Evolutionary conservation across 345 rosid species (phyloP), one percentile per base, ranked within the genome.

Genomic region (Gossypium raimondii): DNA sequence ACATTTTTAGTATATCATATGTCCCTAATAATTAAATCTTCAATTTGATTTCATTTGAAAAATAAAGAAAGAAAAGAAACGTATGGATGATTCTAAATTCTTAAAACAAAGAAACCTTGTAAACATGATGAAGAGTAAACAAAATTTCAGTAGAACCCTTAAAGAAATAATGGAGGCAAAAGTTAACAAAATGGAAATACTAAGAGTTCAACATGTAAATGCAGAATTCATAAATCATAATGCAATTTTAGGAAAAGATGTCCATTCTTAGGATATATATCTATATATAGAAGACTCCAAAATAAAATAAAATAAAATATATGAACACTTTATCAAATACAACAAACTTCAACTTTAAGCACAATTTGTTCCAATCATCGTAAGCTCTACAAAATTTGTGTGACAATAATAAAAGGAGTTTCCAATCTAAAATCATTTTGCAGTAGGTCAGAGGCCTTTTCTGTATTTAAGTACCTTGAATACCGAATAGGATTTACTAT

Each of bases 201-300:
- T 13, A 57, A 41, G 53, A 71, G 34, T 53, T 71, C n/a, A 58
- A 72, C 62, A 57, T 22, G 55, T 61, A 14, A 63, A 73, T 57
- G 6, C n/a, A 7, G 22, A 63, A 34, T 63, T 38, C 72, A 29
- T 10, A 34, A 18, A 60, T 27, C 22, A 34, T 22, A 29, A 11
- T 11, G 57, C 44, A 60, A 16, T 18, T 38, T 17, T 38, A 56
- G 45, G 16, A 11, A 75, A 45, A 7, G 17, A 65, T n/a, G 51
- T 2, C 45, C 50, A 43, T 20, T 65, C 52, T 18, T 38, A 38
- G 47, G 67, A 16, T 27, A 56, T 34, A 20, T 38, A 43, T 22
- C 14, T 13, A 3, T 14, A 56, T 9, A 18, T 56, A 56, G 25
- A 41, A 53, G 24, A 63, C 2, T 38, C 16, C 24, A 74, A 14